These are phyloP conservation scores for Chamaecrista fasciculata DNA, from an alignment of 306 rosid genomes.

Conservation along the genomic window DNA sequence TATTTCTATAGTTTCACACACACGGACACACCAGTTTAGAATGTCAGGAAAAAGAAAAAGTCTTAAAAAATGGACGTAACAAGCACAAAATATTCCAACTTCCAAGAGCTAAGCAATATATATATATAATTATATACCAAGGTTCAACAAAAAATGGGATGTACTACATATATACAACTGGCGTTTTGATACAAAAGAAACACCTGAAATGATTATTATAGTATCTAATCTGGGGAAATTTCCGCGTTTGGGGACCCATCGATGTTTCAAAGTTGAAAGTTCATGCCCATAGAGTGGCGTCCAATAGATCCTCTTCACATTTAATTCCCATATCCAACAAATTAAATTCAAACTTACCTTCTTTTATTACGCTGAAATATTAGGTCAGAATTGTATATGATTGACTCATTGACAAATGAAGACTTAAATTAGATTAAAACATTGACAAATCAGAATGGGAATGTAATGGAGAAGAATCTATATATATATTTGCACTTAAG, in stretches of 20 bases:
- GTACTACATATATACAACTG: not conserved
- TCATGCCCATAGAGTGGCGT: not conserved
- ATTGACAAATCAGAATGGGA: constrained; percentile 26
- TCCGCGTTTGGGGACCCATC: constrained; percentile 12
- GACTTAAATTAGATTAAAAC: constrained; percentile 20
- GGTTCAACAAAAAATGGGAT: no score
- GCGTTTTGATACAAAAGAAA: not conserved
- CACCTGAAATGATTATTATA: constrained; percentile 24
- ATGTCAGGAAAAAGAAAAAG: not conserved
- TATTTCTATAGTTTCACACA: no score
- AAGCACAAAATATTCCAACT: not conserved
- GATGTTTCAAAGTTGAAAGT: no score
- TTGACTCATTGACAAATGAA: not conserved
- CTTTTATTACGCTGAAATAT: constrained; percentile 24
- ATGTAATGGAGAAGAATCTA: not conserved
- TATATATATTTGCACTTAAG: not conserved
- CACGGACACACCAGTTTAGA: no score
- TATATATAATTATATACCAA: no score
- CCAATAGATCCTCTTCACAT: not conserved
- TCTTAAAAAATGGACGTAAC: not conserved
- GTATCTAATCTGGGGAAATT: not conserved
- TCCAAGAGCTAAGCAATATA: not conserved
- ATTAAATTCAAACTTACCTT: constrained; percentile 9
- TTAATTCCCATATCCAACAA: no score
- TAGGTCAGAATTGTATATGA: not conserved